Evolutionary conservation across 2,329 filamentous ascomycete species (phyloP).

Genomic region (Pseudocercospora macadamiae): DNA sequence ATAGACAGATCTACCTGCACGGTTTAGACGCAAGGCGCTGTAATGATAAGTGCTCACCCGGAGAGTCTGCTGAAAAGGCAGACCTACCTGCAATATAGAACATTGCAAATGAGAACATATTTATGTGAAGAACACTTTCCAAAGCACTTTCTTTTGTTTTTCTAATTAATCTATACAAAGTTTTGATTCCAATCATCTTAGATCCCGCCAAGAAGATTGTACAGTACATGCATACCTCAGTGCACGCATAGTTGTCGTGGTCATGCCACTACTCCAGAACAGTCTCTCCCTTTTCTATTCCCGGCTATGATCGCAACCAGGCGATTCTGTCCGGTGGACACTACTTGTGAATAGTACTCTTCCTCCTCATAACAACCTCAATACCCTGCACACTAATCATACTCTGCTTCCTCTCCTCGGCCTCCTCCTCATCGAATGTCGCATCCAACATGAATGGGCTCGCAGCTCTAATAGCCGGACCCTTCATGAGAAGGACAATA

Average conservation of each 20-base stretch:
- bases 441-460: conserved; percentile 37
- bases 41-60: conserved; percentile 1
- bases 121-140: too few relatives aligned
- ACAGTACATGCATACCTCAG: not conserved
- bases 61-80: too few relatives aligned
- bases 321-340: too few relatives aligned
- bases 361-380: not conserved
- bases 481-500: conserved; percentile 41
- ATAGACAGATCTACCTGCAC: conserved; percentile 21
- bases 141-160: too few relatives aligned
- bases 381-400: conserved; percentile 9
- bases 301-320: not conserved
- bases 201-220: too few relatives aligned
- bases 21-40: conserved; percentile 15
- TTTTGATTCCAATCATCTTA: too few relatives aligned
- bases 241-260: not conserved
- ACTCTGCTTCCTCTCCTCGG: conserved; percentile 25
- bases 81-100: conserved; percentile 12
- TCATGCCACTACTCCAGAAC: too few relatives aligned
- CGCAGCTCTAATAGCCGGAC: conserved; percentile 30
- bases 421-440: conserved; percentile 32
- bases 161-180: too few relatives aligned
- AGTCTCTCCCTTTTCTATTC: not conserved
- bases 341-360: conserved; percentile 1
- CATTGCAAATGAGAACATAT: too few relatives aligned